Base-by-base conservation (phyloP, 2,329 filamentous ascomycete genomes). In the Didymella pinodella region DNA sequence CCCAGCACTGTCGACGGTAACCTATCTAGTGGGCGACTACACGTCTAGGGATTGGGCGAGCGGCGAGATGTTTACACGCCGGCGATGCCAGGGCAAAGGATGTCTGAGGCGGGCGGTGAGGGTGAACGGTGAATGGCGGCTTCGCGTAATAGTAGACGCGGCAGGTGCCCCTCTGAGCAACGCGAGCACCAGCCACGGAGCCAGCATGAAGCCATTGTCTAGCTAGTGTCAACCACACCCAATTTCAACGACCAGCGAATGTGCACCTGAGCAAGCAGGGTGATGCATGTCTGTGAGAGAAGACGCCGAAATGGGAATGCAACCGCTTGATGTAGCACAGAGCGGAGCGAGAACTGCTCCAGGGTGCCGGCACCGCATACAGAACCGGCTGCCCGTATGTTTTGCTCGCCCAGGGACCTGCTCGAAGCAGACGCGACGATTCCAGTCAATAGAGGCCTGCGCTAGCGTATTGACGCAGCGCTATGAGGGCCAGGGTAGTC, bases 321-420 rank as follows among this genome's bases (percentile, higher is more conserved):
- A 62, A 47, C 63, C 62, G 65, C 60, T 48, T 25, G 44, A 52
- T 32, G 65, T 65, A 57, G 65, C 54, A 70, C 66, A 44, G 46
- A 48, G 50, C 57, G 45, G 63, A 65, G 54, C 44, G 59, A 65
- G 55, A 58, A 59, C 38, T 56, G 55, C 56, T 20, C 41, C 43
- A 59, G 66, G 65, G 70, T 70, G 72, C 66, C 68, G 71, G 71
- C 69, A 66, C 65, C 60, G 63, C 59, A 50, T 32, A 32, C 41
- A 32, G 47, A 32, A 28, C 7, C 22, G 14, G 53, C 47, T 46
- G 54, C 31, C 50, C 40, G 63, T 64, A 61, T 62, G 59, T 41
- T 43, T 54, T 60, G 61, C 59, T 53, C 54, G 38, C 40, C 26
- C 52, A 53, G 49, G 41, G 47, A 50, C 38, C 55, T 48, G 25